Evolutionary conservation across 352 stramenopile species (phyloP).

Genomic region (Phytopythium ostracodes): DNA sequence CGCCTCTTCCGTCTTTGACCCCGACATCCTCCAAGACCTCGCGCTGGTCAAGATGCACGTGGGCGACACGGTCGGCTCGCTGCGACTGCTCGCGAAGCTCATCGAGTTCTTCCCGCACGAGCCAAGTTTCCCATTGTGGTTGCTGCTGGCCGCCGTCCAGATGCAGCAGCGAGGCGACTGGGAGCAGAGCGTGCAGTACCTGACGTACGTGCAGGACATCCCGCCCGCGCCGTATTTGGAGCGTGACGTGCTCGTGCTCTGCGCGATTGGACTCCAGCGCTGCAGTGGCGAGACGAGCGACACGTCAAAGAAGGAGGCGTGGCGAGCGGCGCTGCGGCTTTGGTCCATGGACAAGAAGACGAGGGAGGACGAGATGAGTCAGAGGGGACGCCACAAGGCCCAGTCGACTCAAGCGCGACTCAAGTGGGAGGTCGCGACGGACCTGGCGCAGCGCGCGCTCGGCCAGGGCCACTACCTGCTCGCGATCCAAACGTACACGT

Average conservation of each 20-base stretch:
- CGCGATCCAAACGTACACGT: slow-evolving; percentile 33
- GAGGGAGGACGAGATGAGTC: background rate
- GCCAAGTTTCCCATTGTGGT: slow-evolving; percentile 41
- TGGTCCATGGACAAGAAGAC: slow-evolving; percentile 48
- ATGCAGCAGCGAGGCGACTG: slow-evolving; percentile 52
- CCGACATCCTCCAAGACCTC: slow-evolving; percentile 50
- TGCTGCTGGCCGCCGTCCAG: slow-evolving; percentile 57
- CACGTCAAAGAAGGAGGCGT: slow-evolving; percentile 39
- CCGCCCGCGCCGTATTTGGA: slow-evolving; percentile 47
- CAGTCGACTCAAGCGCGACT: background rate
- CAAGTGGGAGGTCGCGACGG: slow-evolving; percentile 52
- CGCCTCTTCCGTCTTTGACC: slow-evolving; percentile 16
- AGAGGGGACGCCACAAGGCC: background rate
- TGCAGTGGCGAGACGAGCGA: slow-evolving; percentile 7
- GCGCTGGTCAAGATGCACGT: slow-evolving; percentile 65
- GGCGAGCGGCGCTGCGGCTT: slow-evolving; percentile 44
- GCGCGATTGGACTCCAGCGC: slow-evolving; percentile 49
- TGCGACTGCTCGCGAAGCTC: slow-evolving; percentile 49
- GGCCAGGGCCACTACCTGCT: slow-evolving; percentile 55
- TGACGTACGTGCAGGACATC: slow-evolving; percentile 55
- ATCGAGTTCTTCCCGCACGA: slow-evolving; percentile 54
- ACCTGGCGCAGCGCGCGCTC: slow-evolving; percentile 39
- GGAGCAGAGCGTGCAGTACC: slow-evolving; percentile 53
- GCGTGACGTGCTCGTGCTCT: slow-evolving; percentile 52
- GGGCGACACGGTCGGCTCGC: slow-evolving; percentile 37